Evolutionary conservation across 257 asterid genomes (phyloP).

Genomic region (Solanum boliviense): DNA sequence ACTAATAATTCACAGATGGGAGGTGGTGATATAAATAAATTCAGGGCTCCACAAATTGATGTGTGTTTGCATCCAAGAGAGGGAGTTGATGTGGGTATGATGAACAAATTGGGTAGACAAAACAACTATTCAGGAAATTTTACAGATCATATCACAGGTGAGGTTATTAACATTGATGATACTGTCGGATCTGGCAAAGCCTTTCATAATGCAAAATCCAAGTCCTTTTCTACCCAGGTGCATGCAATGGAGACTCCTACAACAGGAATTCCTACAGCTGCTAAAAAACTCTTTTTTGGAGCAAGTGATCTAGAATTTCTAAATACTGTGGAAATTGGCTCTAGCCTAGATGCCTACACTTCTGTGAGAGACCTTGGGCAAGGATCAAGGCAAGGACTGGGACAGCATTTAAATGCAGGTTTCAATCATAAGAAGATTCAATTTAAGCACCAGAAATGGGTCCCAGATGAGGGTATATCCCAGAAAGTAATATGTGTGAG

Average conservation of each 20-base stretch:
- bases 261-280: slow-evolving; percentile 12
- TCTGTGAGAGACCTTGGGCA: slow-evolving; percentile 21
- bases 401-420: slow-evolving; percentile 23
- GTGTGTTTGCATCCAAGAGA: slow-evolving; percentile 22
- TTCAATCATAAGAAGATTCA: slow-evolving; percentile 12
- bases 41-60: slow-evolving; percentile 19
- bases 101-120: slow-evolving; percentile 15
- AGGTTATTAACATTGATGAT: slow-evolving; percentile 52
- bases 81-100: slow-evolving; percentile 21
- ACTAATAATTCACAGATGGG: slow-evolving; percentile 27
- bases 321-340: slow-evolving; percentile 26
- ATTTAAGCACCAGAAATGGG: slow-evolving; percentile 16
- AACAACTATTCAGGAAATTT: slow-evolving; percentile 24
- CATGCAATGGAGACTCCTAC: slow-evolving; percentile 31
- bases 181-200: slow-evolving; percentile 27
- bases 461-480: slow-evolving; percentile 17
- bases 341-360: slow-evolving; percentile 35
- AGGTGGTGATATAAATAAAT: slow-evolving; percentile 25
- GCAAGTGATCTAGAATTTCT: slow-evolving; percentile 27
- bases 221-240: slow-evolving; percentile 24
- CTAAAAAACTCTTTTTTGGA: slow-evolving; percentile 28
- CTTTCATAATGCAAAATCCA: slow-evolving; percentile 15
- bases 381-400: slow-evolving; percentile 19
- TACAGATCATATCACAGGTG: slow-evolving; percentile 46
- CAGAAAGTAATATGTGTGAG: slow-evolving; percentile 20